These are phyloP conservation scores for Vitis hybrid DNA, from an alignment of 177 flowering plant genomes.

Conservation along the genomic window DNA sequence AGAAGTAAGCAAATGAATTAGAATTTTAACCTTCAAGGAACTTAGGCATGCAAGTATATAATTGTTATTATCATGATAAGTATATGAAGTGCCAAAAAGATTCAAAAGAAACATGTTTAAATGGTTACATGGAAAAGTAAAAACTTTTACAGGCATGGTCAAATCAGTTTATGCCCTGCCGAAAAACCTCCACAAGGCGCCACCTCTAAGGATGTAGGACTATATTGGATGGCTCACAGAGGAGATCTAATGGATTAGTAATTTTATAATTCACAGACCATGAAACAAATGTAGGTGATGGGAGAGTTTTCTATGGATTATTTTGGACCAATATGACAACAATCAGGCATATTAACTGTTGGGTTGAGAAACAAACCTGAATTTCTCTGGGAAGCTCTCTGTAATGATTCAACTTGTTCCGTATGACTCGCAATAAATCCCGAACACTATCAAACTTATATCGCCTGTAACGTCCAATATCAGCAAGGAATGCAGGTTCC, in stretches of 20 bases:
- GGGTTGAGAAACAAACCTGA: constrained; percentile 51
- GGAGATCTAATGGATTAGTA: neutral
- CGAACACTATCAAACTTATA: constrained; percentile 78
- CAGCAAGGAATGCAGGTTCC: constrained; percentile 60
- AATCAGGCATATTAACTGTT: neutral
- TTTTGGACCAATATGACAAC: neutral
- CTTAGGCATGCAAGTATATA: too few relatives aligned
- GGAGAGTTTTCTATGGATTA: neutral
- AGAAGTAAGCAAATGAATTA: neutral
- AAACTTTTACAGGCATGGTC: neutral
- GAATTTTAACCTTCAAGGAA: neutral
- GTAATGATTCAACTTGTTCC: constrained; percentile 89
- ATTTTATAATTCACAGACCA: neutral
- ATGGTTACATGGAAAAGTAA: too few relatives aligned
- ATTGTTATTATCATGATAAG: too few relatives aligned
- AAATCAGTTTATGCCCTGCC: too few relatives aligned
- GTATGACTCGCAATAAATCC: constrained; percentile 74
- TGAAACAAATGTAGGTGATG: neutral
- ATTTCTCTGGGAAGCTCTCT: constrained; percentile 82
- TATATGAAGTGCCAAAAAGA: neutral
- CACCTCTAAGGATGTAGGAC: neutral
- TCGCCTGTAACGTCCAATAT: constrained; percentile 73
- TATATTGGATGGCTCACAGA: too few relatives aligned
- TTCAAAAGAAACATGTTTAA: neutral
- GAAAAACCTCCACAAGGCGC: too few relatives aligned